These are phyloP conservation scores for Cryptococcus sp. DNA, from an alignment of 1,284 basidiomycete genomes.

Conservation along the genomic window DNA sequence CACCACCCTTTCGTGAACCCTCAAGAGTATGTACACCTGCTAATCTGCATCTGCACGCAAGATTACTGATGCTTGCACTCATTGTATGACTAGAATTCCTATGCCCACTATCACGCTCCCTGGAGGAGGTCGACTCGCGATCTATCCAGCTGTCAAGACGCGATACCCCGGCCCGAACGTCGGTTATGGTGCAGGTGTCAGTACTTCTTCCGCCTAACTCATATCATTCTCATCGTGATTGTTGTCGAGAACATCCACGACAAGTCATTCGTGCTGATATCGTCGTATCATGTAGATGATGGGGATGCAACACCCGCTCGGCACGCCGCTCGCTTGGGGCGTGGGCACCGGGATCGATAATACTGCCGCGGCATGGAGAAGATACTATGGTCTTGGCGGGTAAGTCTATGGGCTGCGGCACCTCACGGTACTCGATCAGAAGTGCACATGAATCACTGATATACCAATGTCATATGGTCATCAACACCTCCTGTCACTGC, in stretches of 20 bases:
- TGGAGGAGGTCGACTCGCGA: constrained; percentile 36
- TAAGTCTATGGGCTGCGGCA: constrained; percentile 9
- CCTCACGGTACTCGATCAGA: background rate
- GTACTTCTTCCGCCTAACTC: constrained; percentile 10
- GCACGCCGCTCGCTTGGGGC: constrained; percentile 29
- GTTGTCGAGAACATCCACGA: background rate
- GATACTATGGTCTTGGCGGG: constrained; percentile 41
- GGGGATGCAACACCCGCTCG: constrained; percentile 53
- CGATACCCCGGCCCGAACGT: constrained; percentile 36
- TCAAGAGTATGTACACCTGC: constrained; percentile 31
- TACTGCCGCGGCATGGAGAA: constrained; percentile 42
- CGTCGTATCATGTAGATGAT: constrained; percentile 40
- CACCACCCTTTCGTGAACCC: constrained; percentile 46
- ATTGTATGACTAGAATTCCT: constrained; percentile 26
- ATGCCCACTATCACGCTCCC: constrained; percentile 39
- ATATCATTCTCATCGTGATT: background rate
- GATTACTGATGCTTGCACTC: background rate
- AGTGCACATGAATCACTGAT: background rate
- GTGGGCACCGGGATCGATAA: constrained; percentile 38
- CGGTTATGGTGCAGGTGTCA: constrained; percentile 37
- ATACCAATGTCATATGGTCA: background rate
- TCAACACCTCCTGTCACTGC: background rate
- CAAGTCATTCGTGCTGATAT: background rate
- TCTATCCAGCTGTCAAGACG: constrained; percentile 43
- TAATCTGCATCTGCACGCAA: background rate